Evolutionary conservation across 2,329 filamentous ascomycete genomes (phyloP), one percentile per base, ranked within the genome.

Genomic region (Fusarium sp.): DNA sequence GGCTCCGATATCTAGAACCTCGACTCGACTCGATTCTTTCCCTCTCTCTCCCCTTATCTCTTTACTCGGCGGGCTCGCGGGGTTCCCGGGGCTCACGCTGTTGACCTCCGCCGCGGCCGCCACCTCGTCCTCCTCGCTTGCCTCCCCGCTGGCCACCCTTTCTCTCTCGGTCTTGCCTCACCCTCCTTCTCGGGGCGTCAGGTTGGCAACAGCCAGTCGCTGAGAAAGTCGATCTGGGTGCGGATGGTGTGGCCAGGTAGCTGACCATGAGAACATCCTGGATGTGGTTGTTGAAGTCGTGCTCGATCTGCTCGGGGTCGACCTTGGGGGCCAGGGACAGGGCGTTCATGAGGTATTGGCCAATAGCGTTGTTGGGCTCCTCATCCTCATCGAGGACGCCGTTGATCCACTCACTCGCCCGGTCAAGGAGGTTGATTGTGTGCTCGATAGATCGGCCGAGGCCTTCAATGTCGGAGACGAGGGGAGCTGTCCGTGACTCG

Each of bases 231-330:
- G 87, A 99, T 98, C 88, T 99, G 97, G 78, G 96, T 98, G 84
- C 96, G 95, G 86, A 98, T 98, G 77, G 95, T 98, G 89, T 99
- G 83, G 97, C 95, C 76, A 99, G 90, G 88, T 99, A 99, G 77
- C 95, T 97, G 80, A 99, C 95, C 84, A 98, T 95, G 77, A 99
- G 92, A 71, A 99, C 95, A 84, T 99, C 97, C 88, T 99, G 97
- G 85, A 99, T 95, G 87, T 99, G 97, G 88, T 97, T 98, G 91
- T 99, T 99, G 91, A 99, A 99, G 88, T 98, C 95, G 82, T 93
- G 90, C 89, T 99, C 97, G 82, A 99, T 95, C 83, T 97, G 93
- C 72, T 92, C 90, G 41, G 93, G 88, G 80, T 98, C 94, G 71
- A 98, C 97, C 90, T 98, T 99, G 81, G 97, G 97, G 66, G 96